Base-by-base conservation (phyloP, 2,329 filamentous ascomycete genomes). In the Epichloe bromicola region DNA sequence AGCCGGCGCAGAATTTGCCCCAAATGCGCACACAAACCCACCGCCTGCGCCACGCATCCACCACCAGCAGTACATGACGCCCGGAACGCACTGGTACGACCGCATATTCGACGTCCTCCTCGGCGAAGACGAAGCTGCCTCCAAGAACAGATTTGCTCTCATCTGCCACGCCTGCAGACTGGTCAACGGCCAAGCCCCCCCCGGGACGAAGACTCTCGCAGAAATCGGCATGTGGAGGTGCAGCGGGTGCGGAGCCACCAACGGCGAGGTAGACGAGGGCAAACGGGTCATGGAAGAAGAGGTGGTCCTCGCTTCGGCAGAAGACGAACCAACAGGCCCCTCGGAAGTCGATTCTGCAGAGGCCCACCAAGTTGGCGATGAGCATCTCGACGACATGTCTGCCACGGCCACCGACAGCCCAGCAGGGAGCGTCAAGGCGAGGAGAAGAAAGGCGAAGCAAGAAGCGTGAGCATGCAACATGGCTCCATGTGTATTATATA, bases 161-260 rank as follows among this genome's bases (percentile, higher is more conserved):
- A 88, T 98, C 51, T 98, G 93, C 68, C 67, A 73, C 34, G 74
- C 78, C 39, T 98, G 93, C 65, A 78, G 88, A 33, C 77, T 96
- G 1, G 90, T 98, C 46, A 98, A 98, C 63, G 93, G 94, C 0
- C 93, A 96, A 64, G 93, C 93, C 90, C 91, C 93, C 0, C 91
- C 93, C 0, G 93, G 93, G 1, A 83, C 86, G 0, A 85, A 81
- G 58, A 79, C 75, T 0, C 69, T 91, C 1, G 80, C 86, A 39
- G 90, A 96, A 48, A 62, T 98, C 1, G 93, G 91, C 2, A 74
- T 75, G 54, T 98, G 93, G 93, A 82, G 83, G 54, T 98, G 93
- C 66, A 85, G 87, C 64, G 80, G 80, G n/a, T 98, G 93, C 62
- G 83, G 84, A 10, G 74, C 80, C 2, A 76, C 78, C 70, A 98